phyloP scores from a whole-genome alignment of 2,329 filamentous ascomycete genomes.

The Colletotrichum tamarilloi region DNA sequence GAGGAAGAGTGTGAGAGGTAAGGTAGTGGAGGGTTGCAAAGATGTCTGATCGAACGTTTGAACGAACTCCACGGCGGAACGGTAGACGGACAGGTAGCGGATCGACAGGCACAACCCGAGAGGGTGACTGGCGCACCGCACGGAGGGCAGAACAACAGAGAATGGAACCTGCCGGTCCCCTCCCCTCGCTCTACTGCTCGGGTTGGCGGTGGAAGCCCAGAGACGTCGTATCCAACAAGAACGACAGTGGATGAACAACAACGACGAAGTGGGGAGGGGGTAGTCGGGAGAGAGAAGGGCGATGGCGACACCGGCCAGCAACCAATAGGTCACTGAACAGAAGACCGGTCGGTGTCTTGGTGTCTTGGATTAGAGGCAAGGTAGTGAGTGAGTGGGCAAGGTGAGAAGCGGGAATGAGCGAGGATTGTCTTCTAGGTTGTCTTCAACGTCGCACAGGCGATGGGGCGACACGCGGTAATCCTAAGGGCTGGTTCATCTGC shows the following conservation, averaged over 20 bases:
- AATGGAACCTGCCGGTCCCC: conserved; percentile 31
- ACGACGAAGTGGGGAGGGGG: not conserved
- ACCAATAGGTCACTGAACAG: not conserved
- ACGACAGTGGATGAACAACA: conserved; percentile 9
- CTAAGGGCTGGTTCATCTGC: conserved; percentile 6
- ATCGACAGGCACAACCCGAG: conserved; percentile 28
- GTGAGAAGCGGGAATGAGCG: conserved; percentile 22
- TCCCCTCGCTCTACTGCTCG: not conserved
- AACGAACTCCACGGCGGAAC: conserved; percentile 22
- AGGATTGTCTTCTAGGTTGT: conserved; percentile 1
- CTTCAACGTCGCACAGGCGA: conserved; percentile 36
- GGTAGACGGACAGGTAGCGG: conserved; percentile 4
- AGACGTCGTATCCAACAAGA: conserved; percentile 27
- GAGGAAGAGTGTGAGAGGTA: not conserved
- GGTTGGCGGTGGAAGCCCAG: not conserved
- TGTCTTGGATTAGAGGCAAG: not conserved
- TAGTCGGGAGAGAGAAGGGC: not conserved
- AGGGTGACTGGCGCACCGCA: not conserved
- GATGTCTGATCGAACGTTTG: conserved; percentile 30
- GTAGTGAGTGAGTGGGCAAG: not conserved
- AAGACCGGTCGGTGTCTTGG: not conserved
- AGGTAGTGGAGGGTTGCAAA: conserved; percentile 23
- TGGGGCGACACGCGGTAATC: conserved; percentile 32
- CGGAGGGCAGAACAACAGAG: conserved; percentile 3
- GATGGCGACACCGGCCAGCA: conserved; percentile 18